Conservation (phyloP, 768 basidiomycete species). For the Kockovaella imperatae region DNA sequence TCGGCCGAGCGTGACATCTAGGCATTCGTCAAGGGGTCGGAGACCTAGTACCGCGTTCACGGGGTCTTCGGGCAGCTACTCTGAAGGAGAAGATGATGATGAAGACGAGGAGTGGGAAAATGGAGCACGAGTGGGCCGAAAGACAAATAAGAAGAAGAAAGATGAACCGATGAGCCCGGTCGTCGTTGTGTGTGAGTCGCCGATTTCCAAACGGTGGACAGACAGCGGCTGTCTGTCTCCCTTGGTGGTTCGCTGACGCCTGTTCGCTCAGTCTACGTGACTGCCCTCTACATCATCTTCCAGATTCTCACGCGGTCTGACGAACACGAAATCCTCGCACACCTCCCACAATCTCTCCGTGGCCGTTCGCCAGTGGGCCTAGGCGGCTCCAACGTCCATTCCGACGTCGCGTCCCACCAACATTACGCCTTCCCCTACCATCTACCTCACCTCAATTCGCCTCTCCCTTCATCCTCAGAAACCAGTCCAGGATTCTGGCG, state of each 20-base stretch:
- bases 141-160: slow-evolving; percentile 17
- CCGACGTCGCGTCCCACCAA: slow-evolving; percentile 7
- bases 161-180: slow-evolving; percentile 34
- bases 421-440: slow-evolving; percentile 27
- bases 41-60: too few species aligned
- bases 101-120: background rate
- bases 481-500: slow-evolving; percentile 2
- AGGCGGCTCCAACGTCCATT: slow-evolving; percentile 5
- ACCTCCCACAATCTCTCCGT: slow-evolving; percentile 13
- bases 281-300: slow-evolving; percentile 28
- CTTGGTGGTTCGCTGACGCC: background rate
- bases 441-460: slow-evolving; percentile 24
- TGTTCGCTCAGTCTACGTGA: slow-evolving; percentile 29
- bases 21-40: too few species aligned
- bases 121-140: background rate
- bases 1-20: too few species aligned
- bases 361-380: background rate
- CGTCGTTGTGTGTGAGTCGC: slow-evolving; percentile 29
- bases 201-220: background rate
- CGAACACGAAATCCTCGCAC: slow-evolving; percentile 30
- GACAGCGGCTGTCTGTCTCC: background rate
- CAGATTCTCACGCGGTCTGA: slow-evolving; percentile 35
- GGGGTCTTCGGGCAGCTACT: too few species aligned
- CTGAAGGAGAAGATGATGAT: background rate
- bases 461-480: background rate